Base-by-base conservation (phyloP, 331 rosid genomes). In the Phaseolus coccineus region DNA sequence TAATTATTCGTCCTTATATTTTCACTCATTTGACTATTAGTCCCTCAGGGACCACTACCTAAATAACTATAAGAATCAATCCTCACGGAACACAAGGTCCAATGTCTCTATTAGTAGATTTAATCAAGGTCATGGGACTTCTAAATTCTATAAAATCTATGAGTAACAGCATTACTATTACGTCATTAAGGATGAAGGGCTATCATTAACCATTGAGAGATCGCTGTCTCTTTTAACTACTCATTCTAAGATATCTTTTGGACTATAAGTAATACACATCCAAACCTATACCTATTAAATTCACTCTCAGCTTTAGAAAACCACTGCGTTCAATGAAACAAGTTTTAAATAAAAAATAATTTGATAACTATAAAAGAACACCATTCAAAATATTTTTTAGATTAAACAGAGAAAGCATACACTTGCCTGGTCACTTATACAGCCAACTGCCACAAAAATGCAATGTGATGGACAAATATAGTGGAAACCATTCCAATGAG, bases 401-500 rank as follows among this genome's bases (percentile, higher is more conserved):
- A 62, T 7, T 4, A 46, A 35, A 47, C 42, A 1, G 8, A 69
- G 84, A 25, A 73, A 63, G 19, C 69, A 37, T 12, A 51, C 42
- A 28, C 89, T 77, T 81, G 90, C 93, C 90, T 58, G 83, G 76
- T 83, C 73, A 85, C 46, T 73, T 66, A 27, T 78, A 78, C 84
- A 87, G 73, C 84, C 59, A 31, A 74, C 69, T 64, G 76, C 86
- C 81, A 57, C 69, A 52, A 77, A 86, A 90, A 77, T 74, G 89
- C 84, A 58, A 12, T 77, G 81, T 39, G 80, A 74, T 16, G 85
- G 87, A 77, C 78, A 83, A 77, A 87, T 82, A 44, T 74, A 79
- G 52, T 83, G 88, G 83, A 77, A 61, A 88, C 88, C 88, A 67
- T 79, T 82, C 69, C 83, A 73, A 71, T 58, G 73, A 85, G 70